Conservation (phyloP, 148 eudicot species). For the Amaranthus hypochondriacus region DNA sequence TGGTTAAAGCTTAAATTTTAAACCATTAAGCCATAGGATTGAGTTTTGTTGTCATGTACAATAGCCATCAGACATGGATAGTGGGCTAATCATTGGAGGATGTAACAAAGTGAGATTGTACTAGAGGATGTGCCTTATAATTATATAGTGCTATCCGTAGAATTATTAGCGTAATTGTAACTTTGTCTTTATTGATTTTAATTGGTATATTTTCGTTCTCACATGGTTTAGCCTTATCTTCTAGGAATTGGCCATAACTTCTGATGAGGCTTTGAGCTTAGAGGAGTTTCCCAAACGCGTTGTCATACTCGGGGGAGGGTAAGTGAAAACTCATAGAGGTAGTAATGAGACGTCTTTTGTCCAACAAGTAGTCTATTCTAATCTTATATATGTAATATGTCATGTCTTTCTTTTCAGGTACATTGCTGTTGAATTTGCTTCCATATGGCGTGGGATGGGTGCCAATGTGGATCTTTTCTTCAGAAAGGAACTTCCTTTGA, state of each 20-base stretch:
- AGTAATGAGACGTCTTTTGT: not conserved
- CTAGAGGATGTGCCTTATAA: not conserved
- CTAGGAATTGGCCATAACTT: constrained; percentile 86
- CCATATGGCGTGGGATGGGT: constrained; percentile 99
- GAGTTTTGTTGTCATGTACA: too few species aligned
- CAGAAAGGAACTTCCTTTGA: constrained; percentile 93
- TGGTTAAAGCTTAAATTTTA: too few species aligned
- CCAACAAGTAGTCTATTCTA: not conserved
- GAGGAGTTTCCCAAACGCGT: constrained; percentile 92
- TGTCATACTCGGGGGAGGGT: constrained; percentile 97
- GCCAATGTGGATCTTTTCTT: constrained; percentile 67
- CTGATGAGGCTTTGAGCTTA: constrained; percentile 97
- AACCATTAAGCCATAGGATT: too few species aligned
- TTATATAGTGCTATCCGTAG: not conserved
- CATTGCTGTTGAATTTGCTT: constrained; percentile 99
- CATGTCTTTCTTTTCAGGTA: constrained; percentile 41
- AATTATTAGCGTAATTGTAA: not conserved
- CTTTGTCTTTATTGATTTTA: not conserved
- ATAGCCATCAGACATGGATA: not conserved
- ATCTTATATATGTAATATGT: not conserved
- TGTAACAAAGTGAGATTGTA: not conserved
- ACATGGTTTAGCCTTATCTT: constrained; percentile 7
- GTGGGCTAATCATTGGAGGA: not conserved
- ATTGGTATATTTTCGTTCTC: not conserved
- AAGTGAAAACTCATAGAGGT: constrained; percentile 10